Evolutionary conservation across 1,284 basidiomycete genomes (phyloP).

Genomic region (Paramarasmius palmivorus): DNA sequence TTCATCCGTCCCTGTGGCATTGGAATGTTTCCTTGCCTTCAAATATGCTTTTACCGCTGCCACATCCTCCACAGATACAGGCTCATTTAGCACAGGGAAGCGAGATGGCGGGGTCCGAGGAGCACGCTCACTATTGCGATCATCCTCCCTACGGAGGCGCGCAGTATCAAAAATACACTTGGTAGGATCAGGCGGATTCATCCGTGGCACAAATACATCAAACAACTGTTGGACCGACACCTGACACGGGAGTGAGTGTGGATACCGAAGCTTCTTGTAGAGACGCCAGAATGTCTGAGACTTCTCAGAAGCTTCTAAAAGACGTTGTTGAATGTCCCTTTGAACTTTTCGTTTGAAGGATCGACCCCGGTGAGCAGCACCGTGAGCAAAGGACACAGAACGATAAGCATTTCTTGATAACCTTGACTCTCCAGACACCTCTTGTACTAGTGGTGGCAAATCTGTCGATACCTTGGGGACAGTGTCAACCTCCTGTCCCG

Average conservation of each 20-base stretch:
- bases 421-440: too few relatives aligned
- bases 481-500: too few relatives aligned
- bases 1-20: slow-evolving; percentile 1
- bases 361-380: not conserved
- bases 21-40: not conserved
- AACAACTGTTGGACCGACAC: not conserved
- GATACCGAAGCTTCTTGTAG: slow-evolving; percentile 2
- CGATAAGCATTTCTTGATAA: too few relatives aligned
- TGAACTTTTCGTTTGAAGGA: too few relatives aligned
- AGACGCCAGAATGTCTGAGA: slow-evolving; percentile 5
- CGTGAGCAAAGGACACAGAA: too few relatives aligned
- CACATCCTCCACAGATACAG: not conserved
- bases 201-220: not conserved
- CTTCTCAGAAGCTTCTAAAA: not conserved
- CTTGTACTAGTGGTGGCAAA: too few relatives aligned
- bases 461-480: too few relatives aligned
- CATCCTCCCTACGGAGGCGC: not conserved
- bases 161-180: not conserved
- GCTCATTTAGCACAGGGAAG: not conserved
- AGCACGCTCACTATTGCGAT: not conserved
- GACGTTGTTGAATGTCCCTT: not conserved
- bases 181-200: slow-evolving; percentile 1
- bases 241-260: not conserved
- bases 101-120: not conserved
- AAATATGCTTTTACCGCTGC: slow-evolving; percentile 1